Evolutionary conservation across 352 stramenopile genomes (phyloP).

Genomic region (Phytophthora cryptogea): DNA sequence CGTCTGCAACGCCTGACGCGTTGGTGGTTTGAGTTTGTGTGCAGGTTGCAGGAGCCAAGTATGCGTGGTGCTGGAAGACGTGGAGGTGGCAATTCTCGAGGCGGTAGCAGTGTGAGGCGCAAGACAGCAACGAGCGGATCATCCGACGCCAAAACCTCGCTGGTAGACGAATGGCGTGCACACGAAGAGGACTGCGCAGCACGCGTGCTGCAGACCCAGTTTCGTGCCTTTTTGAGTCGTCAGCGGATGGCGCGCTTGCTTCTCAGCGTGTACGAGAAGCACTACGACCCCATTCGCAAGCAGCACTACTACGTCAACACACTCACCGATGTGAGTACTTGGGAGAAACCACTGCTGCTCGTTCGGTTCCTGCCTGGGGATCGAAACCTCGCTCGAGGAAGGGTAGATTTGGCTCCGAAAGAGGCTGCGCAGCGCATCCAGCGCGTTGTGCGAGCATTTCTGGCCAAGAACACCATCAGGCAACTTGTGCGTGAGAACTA

Average conservation of each 20-base stretch:
- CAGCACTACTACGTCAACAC: slow-evolving; percentile 74
- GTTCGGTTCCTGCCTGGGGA: slow-evolving; percentile 43
- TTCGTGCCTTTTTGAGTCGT: slow-evolving; percentile 46
- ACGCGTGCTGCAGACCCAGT: slow-evolving; percentile 48
- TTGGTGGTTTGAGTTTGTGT: slow-evolving; percentile 3
- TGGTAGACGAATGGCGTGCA: slow-evolving; percentile 60
- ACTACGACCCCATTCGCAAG: slow-evolving; percentile 66
- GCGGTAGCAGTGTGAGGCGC: slow-evolving; percentile 23
- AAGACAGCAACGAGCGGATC: slow-evolving; percentile 22
- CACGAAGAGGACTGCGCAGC: slow-evolving; percentile 62
- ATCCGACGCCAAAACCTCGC: slow-evolving; percentile 35
- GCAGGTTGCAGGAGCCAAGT: background rate
- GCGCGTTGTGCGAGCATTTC: slow-evolving; percentile 39
- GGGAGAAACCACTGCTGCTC: slow-evolving; percentile 56
- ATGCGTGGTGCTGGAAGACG: slow-evolving; percentile 32
- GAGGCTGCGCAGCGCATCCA: slow-evolving; percentile 63
- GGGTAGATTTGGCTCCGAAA: slow-evolving; percentile 21
- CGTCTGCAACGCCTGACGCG: slow-evolving; percentile 8
- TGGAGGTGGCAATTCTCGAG: slow-evolving; percentile 25
- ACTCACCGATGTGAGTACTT: slow-evolving; percentile 62
- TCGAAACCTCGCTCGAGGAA: slow-evolving; percentile 21
- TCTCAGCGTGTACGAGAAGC: slow-evolving; percentile 53
- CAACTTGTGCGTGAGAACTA: slow-evolving; percentile 63
- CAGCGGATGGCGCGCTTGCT: slow-evolving; percentile 44
- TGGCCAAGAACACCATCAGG: slow-evolving; percentile 45